Percentiles rank a stretch among this genome's conserved stretches.
phyloP scores from a whole-genome alignment of 106 monocot species.

The Posidonia australis region DNA sequence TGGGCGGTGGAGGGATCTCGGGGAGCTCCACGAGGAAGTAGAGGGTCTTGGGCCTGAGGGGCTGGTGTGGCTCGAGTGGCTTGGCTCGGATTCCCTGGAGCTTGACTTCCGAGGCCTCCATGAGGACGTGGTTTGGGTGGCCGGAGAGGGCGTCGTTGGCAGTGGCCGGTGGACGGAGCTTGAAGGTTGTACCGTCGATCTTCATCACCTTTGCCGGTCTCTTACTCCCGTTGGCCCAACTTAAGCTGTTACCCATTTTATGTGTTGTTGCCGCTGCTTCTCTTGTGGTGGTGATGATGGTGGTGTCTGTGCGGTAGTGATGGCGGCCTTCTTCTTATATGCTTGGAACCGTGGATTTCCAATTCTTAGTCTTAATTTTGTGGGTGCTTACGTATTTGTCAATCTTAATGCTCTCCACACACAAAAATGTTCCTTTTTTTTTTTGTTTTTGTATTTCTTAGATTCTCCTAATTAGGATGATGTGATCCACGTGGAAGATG shows the following conservation, averaged over 20 bases:
- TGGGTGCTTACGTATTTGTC: too few species aligned
- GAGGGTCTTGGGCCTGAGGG: conserved; percentile 15
- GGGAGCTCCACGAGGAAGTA: conserved; percentile 26
- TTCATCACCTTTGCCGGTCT: conserved; percentile 5
- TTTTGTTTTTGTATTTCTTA: too few species aligned
- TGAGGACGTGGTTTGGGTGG: conserved; percentile 12
- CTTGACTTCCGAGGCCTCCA: conserved; percentile 20
- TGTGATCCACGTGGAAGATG: too few species aligned
- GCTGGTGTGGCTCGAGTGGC: conserved; percentile 9
- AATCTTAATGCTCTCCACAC: too few species aligned
- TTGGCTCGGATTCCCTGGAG: conserved; percentile 1
- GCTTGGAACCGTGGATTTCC: too few species aligned
- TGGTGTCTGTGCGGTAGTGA: too few species aligned
- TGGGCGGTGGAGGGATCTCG: conserved; percentile 2
- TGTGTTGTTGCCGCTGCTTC: neutral
- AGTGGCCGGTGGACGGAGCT: conserved; percentile 2
- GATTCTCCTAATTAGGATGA: too few species aligned
- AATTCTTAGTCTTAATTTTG: too few species aligned
- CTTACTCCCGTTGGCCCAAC: neutral
- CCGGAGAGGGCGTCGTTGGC: conserved; percentile 1
- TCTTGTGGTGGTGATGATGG: too few species aligned
- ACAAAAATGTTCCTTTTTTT: too few species aligned
- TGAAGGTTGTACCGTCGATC: conserved; percentile 11
- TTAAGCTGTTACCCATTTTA: neutral
- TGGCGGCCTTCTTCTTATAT: too few species aligned